phyloP scores from a whole-genome alignment of 2,329 filamentous ascomycete species.

The Rutstroemia sp. region DNA sequence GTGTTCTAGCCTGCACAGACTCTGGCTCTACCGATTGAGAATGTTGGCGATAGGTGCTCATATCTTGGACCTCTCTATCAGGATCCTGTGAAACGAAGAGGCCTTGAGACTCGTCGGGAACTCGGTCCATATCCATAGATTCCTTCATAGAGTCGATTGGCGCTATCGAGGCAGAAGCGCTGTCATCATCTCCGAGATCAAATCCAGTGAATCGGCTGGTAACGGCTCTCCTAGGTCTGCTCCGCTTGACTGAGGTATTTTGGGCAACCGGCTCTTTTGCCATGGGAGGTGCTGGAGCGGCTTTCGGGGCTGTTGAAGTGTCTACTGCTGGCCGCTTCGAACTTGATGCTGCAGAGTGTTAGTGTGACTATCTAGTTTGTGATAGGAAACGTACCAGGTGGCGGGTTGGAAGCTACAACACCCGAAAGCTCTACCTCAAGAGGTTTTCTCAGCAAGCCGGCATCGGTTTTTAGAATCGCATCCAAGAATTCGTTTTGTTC shows the following conservation, averaged over 20 bases:
- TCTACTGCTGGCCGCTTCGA: no score
- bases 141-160: conserved; percentile 21
- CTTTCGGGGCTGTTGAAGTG: not conserved
- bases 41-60: conserved; percentile 12
- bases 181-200: conserved; percentile 49
- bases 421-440: conserved; percentile 45
- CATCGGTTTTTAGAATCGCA: conserved; percentile 76
- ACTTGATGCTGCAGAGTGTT: conserved; percentile 10
- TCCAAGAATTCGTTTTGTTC: conserved; percentile 90
- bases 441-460: conserved; percentile 60
- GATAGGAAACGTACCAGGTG: conserved; percentile 20
- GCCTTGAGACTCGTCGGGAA: conserved; percentile 28
- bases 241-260: conserved; percentile 13
- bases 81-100: conserved; percentile 49
- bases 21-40: conserved; percentile 14
- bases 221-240: conserved; percentile 35
- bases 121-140: conserved; percentile 47
- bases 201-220: conserved; percentile 67
- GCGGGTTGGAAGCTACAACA: conserved; percentile 21
- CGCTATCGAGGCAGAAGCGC: not conserved
- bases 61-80: conserved; percentile 24
- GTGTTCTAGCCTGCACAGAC: not conserved
- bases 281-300: conserved; percentile 11
- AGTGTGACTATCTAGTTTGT: not conserved
- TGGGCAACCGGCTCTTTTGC: not conserved